These are phyloP conservation scores for Gossypium trilobum DNA, from an alignment of 441 rosid species.

Conservation along the genomic window DNA sequence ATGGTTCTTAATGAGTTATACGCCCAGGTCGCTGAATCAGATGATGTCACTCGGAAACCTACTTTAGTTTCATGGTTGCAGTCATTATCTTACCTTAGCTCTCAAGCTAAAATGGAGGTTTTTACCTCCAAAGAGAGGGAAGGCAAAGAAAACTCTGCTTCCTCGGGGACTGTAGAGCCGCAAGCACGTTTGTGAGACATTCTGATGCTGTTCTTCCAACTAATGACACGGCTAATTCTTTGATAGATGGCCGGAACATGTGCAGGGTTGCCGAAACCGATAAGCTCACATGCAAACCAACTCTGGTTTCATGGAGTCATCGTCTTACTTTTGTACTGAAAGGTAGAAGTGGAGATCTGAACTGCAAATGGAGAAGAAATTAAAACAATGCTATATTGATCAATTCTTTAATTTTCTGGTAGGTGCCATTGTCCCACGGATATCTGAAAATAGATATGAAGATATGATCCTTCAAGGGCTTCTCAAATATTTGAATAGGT, in stretches of 20 bases:
- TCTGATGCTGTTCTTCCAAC: conserved; percentile 18
- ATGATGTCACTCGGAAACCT: conserved; percentile 86
- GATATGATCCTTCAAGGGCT: too few species aligned
- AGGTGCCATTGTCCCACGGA: conserved; percentile 10
- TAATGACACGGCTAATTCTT: conserved; percentile 40
- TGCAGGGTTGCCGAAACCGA: conserved; percentile 66
- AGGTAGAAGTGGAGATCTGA: conserved; percentile 18
- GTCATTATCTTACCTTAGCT: conserved; percentile 66
- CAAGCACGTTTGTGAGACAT: conserved; percentile 42
- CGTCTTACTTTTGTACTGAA: conserved; percentile 56
- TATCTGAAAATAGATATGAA: too few species aligned
- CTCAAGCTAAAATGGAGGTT: conserved; percentile 27
- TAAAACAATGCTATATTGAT: conserved; percentile 3
- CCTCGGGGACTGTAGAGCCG: conserved; percentile 21
- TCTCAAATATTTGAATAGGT: too few species aligned
- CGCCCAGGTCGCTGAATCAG: conserved; percentile 74
- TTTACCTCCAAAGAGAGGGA: conserved; percentile 19
- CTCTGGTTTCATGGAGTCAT: conserved; percentile 78
- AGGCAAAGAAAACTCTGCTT: conserved; percentile 17
- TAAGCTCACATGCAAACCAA: conserved; percentile 66
- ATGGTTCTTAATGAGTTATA: conserved; percentile 60
- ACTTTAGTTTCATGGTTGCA: conserved; percentile 87
- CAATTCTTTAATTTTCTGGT: conserved; percentile 4
- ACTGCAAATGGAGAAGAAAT: conserved; percentile 20
- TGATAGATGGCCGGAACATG: conserved; percentile 47